Conservation (phyloP, 768 basidiomycete species). For the Nidularia pulvinata region DNA sequence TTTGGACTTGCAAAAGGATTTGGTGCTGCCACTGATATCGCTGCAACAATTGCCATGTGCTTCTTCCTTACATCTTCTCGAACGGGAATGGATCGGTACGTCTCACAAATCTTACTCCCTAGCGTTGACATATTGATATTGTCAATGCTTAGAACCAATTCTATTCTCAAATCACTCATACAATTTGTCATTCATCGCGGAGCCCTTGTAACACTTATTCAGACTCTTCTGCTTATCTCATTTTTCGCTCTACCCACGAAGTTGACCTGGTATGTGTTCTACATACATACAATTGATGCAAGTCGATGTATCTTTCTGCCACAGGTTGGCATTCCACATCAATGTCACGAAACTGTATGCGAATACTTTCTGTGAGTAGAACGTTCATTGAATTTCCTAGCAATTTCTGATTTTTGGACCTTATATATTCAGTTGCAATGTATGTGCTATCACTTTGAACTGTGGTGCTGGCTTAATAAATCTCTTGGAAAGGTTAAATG, state of each 20-base stretch:
- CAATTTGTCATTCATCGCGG: slow-evolving; percentile 40
- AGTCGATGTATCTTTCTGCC: too few relatives aligned
- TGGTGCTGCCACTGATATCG: slow-evolving; percentile 37
- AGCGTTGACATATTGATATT: neutral
- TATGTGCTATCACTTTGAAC: neutral
- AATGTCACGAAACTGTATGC: neutral
- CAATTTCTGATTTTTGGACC: neutral
- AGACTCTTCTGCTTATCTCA: slow-evolving; percentile 33
- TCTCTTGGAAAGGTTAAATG: neutral
- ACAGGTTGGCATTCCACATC: neutral
- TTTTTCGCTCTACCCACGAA: slow-evolving; percentile 31
- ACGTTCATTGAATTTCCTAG: neutral
- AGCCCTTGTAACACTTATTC: slow-evolving; percentile 40
- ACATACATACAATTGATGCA: too few relatives aligned
- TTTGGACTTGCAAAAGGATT: slow-evolving; percentile 44
- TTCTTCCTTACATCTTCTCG: slow-evolving; percentile 29
- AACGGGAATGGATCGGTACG: slow-evolving; percentile 35
- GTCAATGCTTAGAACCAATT: slow-evolving; percentile 28
- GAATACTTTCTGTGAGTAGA: neutral
- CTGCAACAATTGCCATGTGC: slow-evolving; percentile 45
- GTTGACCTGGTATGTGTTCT: too few relatives aligned
- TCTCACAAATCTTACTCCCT: neutral
- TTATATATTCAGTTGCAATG: neutral
- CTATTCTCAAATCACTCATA: slow-evolving; percentile 35
- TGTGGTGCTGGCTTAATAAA: neutral